Conservation (phyloP, 176 grass and related monocot genomes). For the Tillandsia fasciculata region DNA sequence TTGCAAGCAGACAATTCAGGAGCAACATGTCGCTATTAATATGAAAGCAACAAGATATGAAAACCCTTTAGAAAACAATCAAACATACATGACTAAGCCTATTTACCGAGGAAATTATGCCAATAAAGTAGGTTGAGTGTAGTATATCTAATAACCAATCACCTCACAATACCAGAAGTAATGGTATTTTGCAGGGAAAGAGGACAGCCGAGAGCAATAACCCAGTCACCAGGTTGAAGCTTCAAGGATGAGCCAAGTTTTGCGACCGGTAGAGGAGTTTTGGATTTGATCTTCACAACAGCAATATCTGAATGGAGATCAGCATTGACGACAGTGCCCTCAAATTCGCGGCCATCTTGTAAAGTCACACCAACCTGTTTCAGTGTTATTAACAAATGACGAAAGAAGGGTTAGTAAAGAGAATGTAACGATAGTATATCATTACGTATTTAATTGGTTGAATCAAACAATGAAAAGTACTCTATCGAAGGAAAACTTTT, state of each 20-base stretch:
- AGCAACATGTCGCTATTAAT: too few relatives aligned
- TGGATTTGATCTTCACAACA: conserved; percentile 76
- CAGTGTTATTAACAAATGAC: neutral
- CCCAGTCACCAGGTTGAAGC: conserved; percentile 64
- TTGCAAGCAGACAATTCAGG: too few relatives aligned
- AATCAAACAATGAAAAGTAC: neutral
- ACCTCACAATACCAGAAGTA: conserved; percentile 95
- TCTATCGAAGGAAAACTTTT: neutral
- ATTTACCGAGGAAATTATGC: neutral
- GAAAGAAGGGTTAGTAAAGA: neutral
- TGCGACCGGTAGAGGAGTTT: conserved; percentile 63
- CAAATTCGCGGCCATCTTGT: conserved; percentile 76
- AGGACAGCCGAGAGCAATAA: conserved; percentile 70
- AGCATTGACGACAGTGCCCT: conserved; percentile 45
- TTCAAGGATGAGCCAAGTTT: conserved; percentile 59
- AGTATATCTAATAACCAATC: conserved; percentile 5
- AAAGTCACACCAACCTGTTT: conserved; percentile 73
- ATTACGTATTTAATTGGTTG: conserved; percentile 1
- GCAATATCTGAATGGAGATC: conserved; percentile 60
- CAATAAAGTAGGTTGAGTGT: neutral
- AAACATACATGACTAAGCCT: neutral
- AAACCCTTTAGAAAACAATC: neutral
- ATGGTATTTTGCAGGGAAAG: conserved; percentile 81
- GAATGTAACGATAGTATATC: neutral
- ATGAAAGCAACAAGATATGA: too few relatives aligned